Evolutionary conservation across 2,329 filamentous ascomycete genomes (phyloP).

Genomic region (Rasamsonia emersonii): DNA sequence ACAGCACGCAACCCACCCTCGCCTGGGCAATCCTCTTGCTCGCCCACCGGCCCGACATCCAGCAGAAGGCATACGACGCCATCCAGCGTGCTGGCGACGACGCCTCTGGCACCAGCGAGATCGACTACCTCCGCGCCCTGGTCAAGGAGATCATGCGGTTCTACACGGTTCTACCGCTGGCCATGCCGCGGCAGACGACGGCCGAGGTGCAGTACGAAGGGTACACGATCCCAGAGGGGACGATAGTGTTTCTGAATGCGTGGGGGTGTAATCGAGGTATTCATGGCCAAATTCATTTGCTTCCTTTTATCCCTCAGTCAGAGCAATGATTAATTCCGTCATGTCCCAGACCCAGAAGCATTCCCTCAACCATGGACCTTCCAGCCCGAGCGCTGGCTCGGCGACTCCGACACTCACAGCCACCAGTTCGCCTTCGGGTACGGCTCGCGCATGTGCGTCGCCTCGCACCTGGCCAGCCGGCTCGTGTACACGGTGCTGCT

Average conservation of each 20-base stretch:
- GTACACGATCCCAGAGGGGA: slow-evolving; percentile 7
- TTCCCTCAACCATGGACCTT: slow-evolving; percentile 5
- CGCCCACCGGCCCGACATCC: slow-evolving; percentile 8
- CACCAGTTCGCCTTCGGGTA: slow-evolving; percentile 9
- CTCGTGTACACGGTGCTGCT: slow-evolving; percentile 7
- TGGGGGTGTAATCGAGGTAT: slow-evolving; percentile 12
- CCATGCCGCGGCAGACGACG: slow-evolving; percentile 7
- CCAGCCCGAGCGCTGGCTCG: slow-evolving; percentile 11
- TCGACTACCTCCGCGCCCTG: slow-evolving; percentile 9
- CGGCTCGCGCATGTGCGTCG: slow-evolving; percentile 9
- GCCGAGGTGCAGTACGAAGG: slow-evolving; percentile 8
- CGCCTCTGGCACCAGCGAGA: slow-evolving; percentile 7
- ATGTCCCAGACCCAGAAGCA: not conserved
- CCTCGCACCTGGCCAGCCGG: slow-evolving; percentile 6
- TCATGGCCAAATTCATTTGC: not conserved
- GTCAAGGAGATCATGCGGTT: slow-evolving; percentile 8
- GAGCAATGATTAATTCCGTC: not conserved
- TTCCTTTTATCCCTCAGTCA: not conserved
- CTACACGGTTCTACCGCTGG: slow-evolving; percentile 10
- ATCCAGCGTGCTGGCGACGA: slow-evolving; percentile 6
- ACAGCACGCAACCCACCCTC: slow-evolving; percentile 7
- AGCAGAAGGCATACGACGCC: slow-evolving; percentile 8
- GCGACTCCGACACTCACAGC: slow-evolving; percentile 7
- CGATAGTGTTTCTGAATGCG: slow-evolving; percentile 11
- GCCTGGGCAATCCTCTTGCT: slow-evolving; percentile 8